A percentile compares a stretch with the other conserved stretches of the same genome.
phyloP scores from a whole-genome alignment of 805 yeast species.

The Suhomyces prunicola region DNA sequence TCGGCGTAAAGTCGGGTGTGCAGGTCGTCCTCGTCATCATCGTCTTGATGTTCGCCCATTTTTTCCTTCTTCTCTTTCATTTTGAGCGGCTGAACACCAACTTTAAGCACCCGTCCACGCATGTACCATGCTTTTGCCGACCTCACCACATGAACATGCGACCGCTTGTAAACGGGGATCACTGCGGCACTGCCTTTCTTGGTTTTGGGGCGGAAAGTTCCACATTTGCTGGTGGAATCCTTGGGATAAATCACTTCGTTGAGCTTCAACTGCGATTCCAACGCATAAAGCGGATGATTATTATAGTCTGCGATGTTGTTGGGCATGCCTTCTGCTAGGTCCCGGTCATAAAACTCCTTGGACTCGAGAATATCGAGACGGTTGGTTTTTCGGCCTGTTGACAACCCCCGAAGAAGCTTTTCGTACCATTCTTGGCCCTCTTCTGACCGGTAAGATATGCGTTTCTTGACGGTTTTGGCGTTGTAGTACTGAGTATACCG shows the following conservation, averaged over 20 bases:
- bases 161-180: constrained; percentile 65
- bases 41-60: constrained; percentile 10
- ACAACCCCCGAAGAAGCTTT: constrained; percentile 35
- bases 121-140: constrained; percentile 87
- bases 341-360: constrained; percentile 58
- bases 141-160: constrained; percentile 58
- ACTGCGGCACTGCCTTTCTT: constrained; percentile 31
- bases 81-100: constrained; percentile 67
- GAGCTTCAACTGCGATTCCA: constrained; percentile 69
- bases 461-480: constrained; percentile 69
- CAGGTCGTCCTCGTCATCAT: constrained; percentile 53
- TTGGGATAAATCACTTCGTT: constrained; percentile 72
- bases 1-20: constrained; percentile 63
- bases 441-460: constrained; percentile 57
- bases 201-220: constrained; percentile 53
- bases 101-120: constrained; percentile 68
- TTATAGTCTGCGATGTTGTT: constrained; percentile 76
- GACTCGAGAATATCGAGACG: constrained; percentile 53
- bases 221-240: constrained; percentile 56
- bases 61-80: constrained; percentile 33
- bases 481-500: constrained; percentile 71
- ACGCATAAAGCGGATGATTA: constrained; percentile 80
- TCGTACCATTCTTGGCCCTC: constrained; percentile 62
- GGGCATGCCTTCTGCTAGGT: constrained; percentile 83
- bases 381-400: constrained; percentile 16